Conservation (phyloP, 2,329 filamentous ascomycete species). For the Penicillium sp. region DNA sequence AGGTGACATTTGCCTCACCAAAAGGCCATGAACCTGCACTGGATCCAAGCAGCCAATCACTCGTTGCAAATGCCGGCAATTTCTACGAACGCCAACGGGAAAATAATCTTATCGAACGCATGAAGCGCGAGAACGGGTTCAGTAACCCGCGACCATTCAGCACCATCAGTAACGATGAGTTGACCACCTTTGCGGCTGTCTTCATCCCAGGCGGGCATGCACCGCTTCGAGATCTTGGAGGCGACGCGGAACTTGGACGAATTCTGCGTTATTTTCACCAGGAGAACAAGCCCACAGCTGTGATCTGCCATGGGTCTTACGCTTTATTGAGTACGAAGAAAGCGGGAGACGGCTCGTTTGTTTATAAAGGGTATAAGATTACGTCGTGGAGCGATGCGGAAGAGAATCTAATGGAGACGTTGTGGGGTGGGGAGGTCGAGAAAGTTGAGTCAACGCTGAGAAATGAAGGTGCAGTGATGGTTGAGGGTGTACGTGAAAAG, state of each 20-base stretch:
- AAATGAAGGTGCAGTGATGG: constrained; percentile 45
- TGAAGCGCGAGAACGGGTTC: constrained; percentile 49
- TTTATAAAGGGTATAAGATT: constrained; percentile 48
- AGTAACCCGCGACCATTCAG: constrained; percentile 37
- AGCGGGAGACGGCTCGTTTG: constrained; percentile 37
- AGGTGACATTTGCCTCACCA: constrained; percentile 49
- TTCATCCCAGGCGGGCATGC: constrained; percentile 50
- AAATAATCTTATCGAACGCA: constrained; percentile 42
- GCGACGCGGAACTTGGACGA: constrained; percentile 43
- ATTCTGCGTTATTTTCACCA: constrained; percentile 44
- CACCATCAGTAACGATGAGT: constrained; percentile 41
- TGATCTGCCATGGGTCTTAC: constrained; percentile 49
- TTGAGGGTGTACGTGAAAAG: constrained; percentile 42
- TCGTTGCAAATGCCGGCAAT: constrained; percentile 48
- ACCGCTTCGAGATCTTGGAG: constrained; percentile 44
- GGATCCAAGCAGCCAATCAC: constrained; percentile 44
- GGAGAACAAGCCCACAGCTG: constrained; percentile 44
- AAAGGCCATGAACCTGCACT: constrained; percentile 42
- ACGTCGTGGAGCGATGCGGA: constrained; percentile 48
- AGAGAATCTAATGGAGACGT: constrained; percentile 48
- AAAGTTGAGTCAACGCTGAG: constrained; percentile 43
- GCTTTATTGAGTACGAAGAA: constrained; percentile 45
- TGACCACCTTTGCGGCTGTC: constrained; percentile 41
- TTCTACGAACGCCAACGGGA: constrained; percentile 46
- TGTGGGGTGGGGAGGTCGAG: constrained; percentile 43